A percentile compares a stretch with the other conserved stretches of the same genome.
phyloP scores from a whole-genome alignment of 352 stramenopile genomes.

The Pythium volutum region DNA sequence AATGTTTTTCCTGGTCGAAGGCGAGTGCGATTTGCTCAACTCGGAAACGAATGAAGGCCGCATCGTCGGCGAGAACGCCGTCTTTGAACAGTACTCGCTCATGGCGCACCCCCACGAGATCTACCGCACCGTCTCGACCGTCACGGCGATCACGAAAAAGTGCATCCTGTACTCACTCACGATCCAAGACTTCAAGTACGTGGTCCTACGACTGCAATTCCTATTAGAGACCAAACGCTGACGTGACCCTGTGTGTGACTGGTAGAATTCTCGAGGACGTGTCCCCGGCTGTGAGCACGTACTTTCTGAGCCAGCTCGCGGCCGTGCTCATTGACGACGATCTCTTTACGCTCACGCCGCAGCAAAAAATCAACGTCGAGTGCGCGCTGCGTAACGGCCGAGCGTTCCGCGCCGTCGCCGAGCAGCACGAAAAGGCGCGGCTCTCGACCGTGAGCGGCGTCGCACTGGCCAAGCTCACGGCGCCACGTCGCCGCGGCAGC shows the following conservation, averaged over 20 bases:
- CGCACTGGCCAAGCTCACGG: slow-evolving; percentile 62
- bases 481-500: slow-evolving; percentile 50
- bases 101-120: slow-evolving; percentile 65
- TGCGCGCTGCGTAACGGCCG: slow-evolving; percentile 48
- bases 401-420: slow-evolving; percentile 54
- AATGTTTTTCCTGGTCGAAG: slow-evolving; percentile 85
- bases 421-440: slow-evolving; percentile 50
- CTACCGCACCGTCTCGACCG: slow-evolving; percentile 72
- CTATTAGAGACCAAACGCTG: not conserved
- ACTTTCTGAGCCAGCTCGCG: slow-evolving; percentile 76
- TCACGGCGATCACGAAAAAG: slow-evolving; percentile 62
- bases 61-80: slow-evolving; percentile 62
- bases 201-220: not conserved
- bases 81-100: slow-evolving; percentile 84
- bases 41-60: slow-evolving; percentile 51
- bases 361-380: slow-evolving; percentile 58
- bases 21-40: slow-evolving; percentile 79
- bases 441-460: slow-evolving; percentile 57
- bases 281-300: slow-evolving; percentile 72
- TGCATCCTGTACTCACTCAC: slow-evolving; percentile 80
- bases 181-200: slow-evolving; percentile 75
- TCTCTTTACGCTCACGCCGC: slow-evolving; percentile 44
- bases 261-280: slow-evolving; percentile 55
- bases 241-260: not conserved
- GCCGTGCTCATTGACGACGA: slow-evolving; percentile 72